phyloP scores from a whole-genome alignment of 176 grass and related monocot genomes.

The Neostapfia colusana region DNA sequence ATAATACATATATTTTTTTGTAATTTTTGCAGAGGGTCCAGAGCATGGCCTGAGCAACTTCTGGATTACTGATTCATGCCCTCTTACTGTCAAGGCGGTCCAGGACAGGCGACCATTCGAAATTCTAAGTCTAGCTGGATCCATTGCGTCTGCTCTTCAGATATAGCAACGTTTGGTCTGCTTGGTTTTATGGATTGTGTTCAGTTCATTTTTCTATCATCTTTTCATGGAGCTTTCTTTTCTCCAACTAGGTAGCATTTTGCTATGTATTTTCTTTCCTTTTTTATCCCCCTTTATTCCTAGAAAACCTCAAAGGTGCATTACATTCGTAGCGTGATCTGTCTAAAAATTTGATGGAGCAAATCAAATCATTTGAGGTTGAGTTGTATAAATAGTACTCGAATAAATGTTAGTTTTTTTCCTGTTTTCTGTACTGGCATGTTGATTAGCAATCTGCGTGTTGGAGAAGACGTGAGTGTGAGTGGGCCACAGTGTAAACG shows the following conservation, averaged over 20 bases:
- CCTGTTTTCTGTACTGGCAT: not conserved
- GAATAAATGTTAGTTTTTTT: not conserved
- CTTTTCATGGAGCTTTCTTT: conserved; percentile 7
- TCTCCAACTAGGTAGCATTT: not conserved
- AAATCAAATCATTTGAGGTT: conserved; percentile 6
- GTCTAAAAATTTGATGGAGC: conserved; percentile 30
- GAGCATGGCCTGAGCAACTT: conserved; percentile 72
- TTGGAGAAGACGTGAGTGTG: no score
- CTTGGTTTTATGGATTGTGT: conserved; percentile 14
- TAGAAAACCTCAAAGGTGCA: not conserved
- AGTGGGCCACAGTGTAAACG: no score
- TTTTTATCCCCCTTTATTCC: not conserved
- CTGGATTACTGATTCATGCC: conserved; percentile 97
- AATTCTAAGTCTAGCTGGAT: conserved; percentile 77
- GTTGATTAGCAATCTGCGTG: no score
- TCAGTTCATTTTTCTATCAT: conserved; percentile 35
- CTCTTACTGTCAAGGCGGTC: conserved; percentile 69
- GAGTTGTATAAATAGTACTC: conserved; percentile 39
- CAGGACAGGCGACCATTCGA: conserved; percentile 68
- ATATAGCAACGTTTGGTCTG: conserved; percentile 53
- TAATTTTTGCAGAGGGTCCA: conserved; percentile 53
- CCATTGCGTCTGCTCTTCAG: conserved; percentile 81
- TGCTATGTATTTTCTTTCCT: not conserved
- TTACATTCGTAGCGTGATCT: conserved; percentile 20
- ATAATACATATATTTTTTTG: not conserved